A percentile compares a stretch with the other conserved stretches of the same genome.
These are phyloP conservation scores for Botryobasidium botryosum DNA, from an alignment of 768 basidiomycete species.

Conservation along the genomic window DNA sequence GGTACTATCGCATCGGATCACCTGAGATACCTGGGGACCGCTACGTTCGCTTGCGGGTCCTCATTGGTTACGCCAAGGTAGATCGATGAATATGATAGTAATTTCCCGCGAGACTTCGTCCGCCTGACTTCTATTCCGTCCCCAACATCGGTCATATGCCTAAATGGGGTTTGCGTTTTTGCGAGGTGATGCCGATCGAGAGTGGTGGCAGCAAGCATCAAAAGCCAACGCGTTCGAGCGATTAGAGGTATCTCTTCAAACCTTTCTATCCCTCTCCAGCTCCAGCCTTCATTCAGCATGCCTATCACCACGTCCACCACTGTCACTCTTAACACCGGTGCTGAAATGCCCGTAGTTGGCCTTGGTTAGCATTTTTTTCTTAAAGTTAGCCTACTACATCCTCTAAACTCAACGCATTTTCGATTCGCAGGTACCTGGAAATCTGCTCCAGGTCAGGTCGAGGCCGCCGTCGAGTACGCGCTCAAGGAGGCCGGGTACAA, in stretches of 20 bases:
- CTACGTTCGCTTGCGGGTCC: too few species aligned
- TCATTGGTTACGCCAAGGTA: too few species aligned
- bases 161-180: too few species aligned
- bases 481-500: slow-evolving; percentile 10
- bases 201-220: slow-evolving; percentile 32
- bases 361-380: slow-evolving; percentile 31
- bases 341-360: slow-evolving; percentile 55
- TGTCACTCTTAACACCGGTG: slow-evolving; percentile 30
- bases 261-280: too few species aligned
- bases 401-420: background rate
- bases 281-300: background rate
- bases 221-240: background rate
- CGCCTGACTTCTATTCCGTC: too few species aligned
- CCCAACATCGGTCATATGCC: too few species aligned
- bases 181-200: too few species aligned
- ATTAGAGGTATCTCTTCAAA: background rate
- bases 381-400: background rate
- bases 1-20: too few species aligned
- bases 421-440: slow-evolving; percentile 47
- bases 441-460: slow-evolving; percentile 48
- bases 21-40: too few species aligned
- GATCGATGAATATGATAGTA: too few species aligned
- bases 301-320: slow-evolving; percentile 24
- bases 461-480: slow-evolving; percentile 19
- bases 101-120: too few species aligned